phyloP scores from a whole-genome alignment of 768 basidiomycete species.

The Suillus spraguei region DNA sequence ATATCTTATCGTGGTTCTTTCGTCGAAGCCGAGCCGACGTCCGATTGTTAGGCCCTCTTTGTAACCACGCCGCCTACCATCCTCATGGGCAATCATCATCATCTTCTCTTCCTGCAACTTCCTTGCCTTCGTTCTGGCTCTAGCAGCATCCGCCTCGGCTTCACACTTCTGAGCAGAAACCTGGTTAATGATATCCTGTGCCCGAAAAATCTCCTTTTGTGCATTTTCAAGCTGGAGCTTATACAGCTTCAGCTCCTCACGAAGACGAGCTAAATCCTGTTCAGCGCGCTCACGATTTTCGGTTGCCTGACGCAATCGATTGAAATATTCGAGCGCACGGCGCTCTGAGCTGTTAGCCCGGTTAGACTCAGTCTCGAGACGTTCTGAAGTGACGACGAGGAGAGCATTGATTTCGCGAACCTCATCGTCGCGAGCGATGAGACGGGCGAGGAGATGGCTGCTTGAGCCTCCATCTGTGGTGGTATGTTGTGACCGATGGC shows the following conservation, averaged over 20 bases:
- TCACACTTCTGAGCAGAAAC: conserved; percentile 44
- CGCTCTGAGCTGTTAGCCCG: conserved; percentile 48
- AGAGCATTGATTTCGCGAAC: conserved; percentile 33
- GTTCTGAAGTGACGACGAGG: conserved; percentile 28
- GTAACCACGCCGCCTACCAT: conserved; percentile 44
- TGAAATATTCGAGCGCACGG: conserved; percentile 48
- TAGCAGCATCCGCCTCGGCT: conserved; percentile 48
- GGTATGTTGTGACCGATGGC: conserved; percentile 27
- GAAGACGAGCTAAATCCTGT: conserved; percentile 38
- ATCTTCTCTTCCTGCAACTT: conserved; percentile 44
- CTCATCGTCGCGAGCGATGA: conserved; percentile 33
- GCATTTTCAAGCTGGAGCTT: conserved; percentile 48
- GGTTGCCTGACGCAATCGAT: conserved; percentile 41
- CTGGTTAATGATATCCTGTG: conserved; percentile 44
- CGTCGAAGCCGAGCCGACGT: conserved; percentile 31
- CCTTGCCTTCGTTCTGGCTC: conserved; percentile 46
- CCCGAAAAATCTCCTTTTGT: conserved; percentile 45
- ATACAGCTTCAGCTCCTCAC: conserved; percentile 48
- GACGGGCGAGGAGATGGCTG: conserved; percentile 33
- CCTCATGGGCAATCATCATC: conserved; percentile 43
- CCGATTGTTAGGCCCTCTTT: conserved; percentile 41
- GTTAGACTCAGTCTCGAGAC: conserved; percentile 43
- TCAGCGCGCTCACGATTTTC: conserved; percentile 42
- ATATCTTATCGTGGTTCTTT: conserved; percentile 26
- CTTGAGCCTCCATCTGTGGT: conserved; percentile 30